Percentiles rank a stretch among this genome's conserved stretches.
Evolutionary conservation across 805 yeast genomes (phyloP).

Genomic region (Scheffersomyces ergatensis): DNA sequence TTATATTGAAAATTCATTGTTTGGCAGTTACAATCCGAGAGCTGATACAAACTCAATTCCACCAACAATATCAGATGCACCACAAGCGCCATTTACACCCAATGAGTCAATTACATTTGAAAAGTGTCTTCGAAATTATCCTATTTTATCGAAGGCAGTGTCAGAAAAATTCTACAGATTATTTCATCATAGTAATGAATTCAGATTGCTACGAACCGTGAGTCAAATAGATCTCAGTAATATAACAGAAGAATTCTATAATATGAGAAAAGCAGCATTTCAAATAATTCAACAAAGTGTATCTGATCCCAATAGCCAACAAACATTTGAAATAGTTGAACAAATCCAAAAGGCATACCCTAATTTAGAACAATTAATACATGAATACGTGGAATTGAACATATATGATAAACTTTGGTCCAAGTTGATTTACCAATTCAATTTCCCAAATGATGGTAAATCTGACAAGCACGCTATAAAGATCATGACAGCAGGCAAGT

Average conservation of each 20-base stretch:
- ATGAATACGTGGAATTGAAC: constrained; percentile 69
- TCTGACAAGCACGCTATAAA: constrained; percentile 24
- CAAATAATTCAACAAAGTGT: constrained; percentile 38
- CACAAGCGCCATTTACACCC: neutral
- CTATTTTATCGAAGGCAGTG: constrained; percentile 38
- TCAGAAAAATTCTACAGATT: constrained; percentile 35
- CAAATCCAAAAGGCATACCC: constrained; percentile 33
- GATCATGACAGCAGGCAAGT: constrained; percentile 26
- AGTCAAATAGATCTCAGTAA: constrained; percentile 21
- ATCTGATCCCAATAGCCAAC: constrained; percentile 28
- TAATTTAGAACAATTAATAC: constrained; percentile 49
- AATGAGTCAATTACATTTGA: constrained; percentile 28
- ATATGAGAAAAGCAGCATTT: constrained; percentile 32
- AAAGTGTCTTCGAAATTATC: constrained; percentile 33
- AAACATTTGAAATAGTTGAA: constrained; percentile 27
- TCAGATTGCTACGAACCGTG: constrained; percentile 26
- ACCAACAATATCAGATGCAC: neutral
- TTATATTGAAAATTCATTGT: constrained; percentile 54
- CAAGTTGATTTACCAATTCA: constrained; percentile 34
- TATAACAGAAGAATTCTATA: constrained; percentile 29
- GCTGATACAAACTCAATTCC: neutral
- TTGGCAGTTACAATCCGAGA: constrained; percentile 31
- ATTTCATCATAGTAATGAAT: constrained; percentile 39
- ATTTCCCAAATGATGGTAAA: constrained; percentile 18
- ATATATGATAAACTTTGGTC: constrained; percentile 69